Evolutionary conservation across 495 filamentous ascomycete genomes (phyloP).

Genomic region (Podospora pseudopauciseta): DNA sequence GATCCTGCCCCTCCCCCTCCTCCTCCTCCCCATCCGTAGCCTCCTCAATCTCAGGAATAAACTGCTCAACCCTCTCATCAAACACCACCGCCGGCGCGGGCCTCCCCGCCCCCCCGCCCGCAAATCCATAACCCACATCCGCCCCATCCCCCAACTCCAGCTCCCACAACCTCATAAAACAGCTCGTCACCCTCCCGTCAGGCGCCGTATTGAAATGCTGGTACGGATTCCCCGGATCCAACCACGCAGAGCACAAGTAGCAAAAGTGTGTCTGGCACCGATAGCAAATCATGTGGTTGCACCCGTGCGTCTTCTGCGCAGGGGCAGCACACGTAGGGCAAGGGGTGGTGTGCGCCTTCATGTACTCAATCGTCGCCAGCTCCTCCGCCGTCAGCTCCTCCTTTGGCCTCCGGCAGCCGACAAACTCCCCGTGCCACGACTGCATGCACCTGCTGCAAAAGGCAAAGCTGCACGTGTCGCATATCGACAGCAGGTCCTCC

Average conservation of each 20-base stretch:
- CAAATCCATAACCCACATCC: slow-evolving; percentile 52
- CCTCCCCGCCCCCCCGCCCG: slow-evolving; percentile 38
- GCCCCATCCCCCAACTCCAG: slow-evolving; percentile 77
- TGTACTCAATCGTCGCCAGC: slow-evolving; percentile 74
- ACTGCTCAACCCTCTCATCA: slow-evolving; percentile 17
- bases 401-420: slow-evolving; percentile 54
- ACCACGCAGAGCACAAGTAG: slow-evolving; percentile 87
- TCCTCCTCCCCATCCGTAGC: slow-evolving; percentile 25
- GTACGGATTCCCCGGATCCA: slow-evolving; percentile 79
- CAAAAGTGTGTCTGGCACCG: slow-evolving; percentile 91
- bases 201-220: slow-evolving; percentile 71
- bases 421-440: slow-evolving; percentile 87
- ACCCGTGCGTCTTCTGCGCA: slow-evolving; percentile 85
- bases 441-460: slow-evolving; percentile 68
- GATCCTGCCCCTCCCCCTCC: slow-evolving; percentile 4
- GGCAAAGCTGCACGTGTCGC: slow-evolving; percentile 85
- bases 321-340: slow-evolving; percentile 90
- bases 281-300: slow-evolving; percentile 97
- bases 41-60: slow-evolving; percentile 28
- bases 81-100: slow-evolving; percentile 9
- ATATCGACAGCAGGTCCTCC: slow-evolving; percentile 62
- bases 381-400: slow-evolving; percentile 76
- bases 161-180: slow-evolving; percentile 87
- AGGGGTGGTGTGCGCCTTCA: slow-evolving; percentile 72
- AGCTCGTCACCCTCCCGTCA: slow-evolving; percentile 51